These are phyloP conservation scores for Rosa persica DNA, from an alignment of 306 rosid species.

Conservation along the genomic window DNA sequence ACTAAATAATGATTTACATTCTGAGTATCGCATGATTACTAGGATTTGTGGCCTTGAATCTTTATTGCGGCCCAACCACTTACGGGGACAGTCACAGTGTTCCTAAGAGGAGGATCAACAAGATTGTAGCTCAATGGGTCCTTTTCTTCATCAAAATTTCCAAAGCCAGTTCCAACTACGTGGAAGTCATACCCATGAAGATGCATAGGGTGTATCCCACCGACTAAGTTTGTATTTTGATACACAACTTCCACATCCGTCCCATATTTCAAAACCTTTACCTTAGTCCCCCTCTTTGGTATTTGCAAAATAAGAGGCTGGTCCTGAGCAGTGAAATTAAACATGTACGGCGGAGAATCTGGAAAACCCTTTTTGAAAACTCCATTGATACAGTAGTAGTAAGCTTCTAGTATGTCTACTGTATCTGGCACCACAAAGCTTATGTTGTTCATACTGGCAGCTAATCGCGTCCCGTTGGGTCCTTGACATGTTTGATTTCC, in stretches of 20 bases:
- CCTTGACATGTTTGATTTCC: constrained; percentile 13
- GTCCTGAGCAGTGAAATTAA: constrained; percentile 38
- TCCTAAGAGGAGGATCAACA: constrained; percentile 47
- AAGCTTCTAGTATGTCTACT: constrained; percentile 39
- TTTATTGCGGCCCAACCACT: constrained; percentile 51
- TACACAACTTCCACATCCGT: constrained; percentile 41
- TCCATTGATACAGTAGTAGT: constrained; percentile 38
- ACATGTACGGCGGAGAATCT: constrained; percentile 28
- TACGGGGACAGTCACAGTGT: constrained; percentile 46
- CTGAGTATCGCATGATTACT: constrained; percentile 29
- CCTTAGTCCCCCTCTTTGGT: constrained; percentile 40
- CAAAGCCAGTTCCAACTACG: constrained; percentile 52
- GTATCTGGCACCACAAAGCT: constrained; percentile 39
- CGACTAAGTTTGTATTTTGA: constrained; percentile 47
- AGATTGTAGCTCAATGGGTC: constrained; percentile 49
- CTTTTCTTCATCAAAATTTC: constrained; percentile 46
- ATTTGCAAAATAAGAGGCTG: constrained; percentile 24
- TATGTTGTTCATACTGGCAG: constrained; percentile 60
- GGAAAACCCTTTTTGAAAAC: constrained; percentile 40
- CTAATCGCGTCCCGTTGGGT: constrained; percentile 18
- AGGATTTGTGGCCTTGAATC: constrained; percentile 44
- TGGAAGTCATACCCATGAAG: constrained; percentile 55
- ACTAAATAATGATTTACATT: neutral
- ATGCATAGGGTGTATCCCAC: constrained; percentile 56
- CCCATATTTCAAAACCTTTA: constrained; percentile 36